phyloP scores from a whole-genome alignment of 2,329 filamentous ascomycete genomes.

The Hypoxylon sp. region DNA sequence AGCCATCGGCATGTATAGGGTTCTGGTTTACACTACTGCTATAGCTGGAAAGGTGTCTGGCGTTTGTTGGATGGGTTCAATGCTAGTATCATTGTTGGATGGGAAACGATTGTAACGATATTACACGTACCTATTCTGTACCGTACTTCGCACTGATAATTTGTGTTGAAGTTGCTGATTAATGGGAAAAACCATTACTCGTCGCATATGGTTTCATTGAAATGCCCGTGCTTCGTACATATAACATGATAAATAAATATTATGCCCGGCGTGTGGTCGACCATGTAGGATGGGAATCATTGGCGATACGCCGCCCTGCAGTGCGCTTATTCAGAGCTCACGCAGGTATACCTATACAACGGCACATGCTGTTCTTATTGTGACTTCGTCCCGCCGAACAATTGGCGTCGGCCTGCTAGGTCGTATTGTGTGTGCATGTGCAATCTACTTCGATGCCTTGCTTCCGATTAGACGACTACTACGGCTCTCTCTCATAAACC shows the following conservation, averaged over 20 bases:
- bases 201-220: not conserved
- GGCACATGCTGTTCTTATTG: not conserved
- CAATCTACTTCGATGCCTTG: not conserved
- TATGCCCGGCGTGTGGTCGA: not conserved
- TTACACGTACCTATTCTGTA: too few relatives aligned
- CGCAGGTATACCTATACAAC: not conserved
- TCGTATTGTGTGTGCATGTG: not conserved
- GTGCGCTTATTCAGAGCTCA: conserved; percentile 37
- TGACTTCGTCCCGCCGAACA: not conserved
- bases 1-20: not conserved
- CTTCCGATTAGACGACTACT: not conserved
- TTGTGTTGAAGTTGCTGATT: not conserved
- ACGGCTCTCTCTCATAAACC: not conserved
- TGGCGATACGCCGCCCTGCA: conserved; percentile 25
- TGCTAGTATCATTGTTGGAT: not conserved
- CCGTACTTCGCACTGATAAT: not conserved
- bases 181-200: not conserved
- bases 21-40: conserved; percentile 6
- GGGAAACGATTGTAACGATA: not conserved
- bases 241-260: conserved; percentile 7
- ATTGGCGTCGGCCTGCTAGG: not conserved
- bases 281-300: conserved; percentile 9
- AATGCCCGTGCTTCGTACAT: conserved; percentile 3
- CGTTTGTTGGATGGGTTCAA: not conserved
- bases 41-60: not conserved